Conservation (phyloP, 352 stramenopile genomes). For the Phytophthora ramorum region DNA sequence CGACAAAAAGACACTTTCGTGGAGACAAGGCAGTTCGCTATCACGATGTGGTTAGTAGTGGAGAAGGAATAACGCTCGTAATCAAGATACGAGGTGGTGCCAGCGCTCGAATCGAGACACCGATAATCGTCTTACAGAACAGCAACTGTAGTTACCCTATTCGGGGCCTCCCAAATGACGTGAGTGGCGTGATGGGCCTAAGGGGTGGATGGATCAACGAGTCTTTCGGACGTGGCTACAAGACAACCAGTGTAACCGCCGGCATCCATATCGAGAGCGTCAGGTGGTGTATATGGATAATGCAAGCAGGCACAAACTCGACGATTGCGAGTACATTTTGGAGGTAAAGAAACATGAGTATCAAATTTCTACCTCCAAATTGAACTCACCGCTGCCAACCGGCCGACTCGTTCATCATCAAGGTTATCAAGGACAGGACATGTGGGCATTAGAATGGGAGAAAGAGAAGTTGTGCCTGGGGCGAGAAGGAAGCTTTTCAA, state of each 20-base stretch:
- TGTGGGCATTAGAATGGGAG: conserved; percentile 1
- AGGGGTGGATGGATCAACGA: conserved; percentile 5
- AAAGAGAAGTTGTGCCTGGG: not conserved
- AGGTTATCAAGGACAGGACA: not conserved
- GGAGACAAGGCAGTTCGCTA: not conserved
- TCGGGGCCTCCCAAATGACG: not conserved
- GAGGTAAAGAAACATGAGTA: not conserved
- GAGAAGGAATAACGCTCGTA: conserved; percentile 1
- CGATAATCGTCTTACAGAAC: conserved; percentile 5
- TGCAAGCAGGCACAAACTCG: not conserved
- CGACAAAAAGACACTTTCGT: not conserved
- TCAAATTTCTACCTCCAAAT: not conserved
- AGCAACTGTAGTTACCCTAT: not conserved
- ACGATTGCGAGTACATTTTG: not conserved
- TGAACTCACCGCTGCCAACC: not conserved
- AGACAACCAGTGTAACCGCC: not conserved
- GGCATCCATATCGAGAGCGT: not conserved
- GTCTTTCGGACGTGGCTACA: not conserved
- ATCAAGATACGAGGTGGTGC: not conserved
- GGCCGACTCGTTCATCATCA: not conserved
- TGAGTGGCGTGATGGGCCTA: not conserved
- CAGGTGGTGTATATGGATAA: not conserved
- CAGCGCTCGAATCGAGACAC: conserved; percentile 1
- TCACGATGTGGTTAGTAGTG: conserved; percentile 4
- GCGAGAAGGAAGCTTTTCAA: not conserved